phyloP scores from a whole-genome alignment of 1,284 basidiomycete genomes.

The Austroboletus rostrupii region DNA sequence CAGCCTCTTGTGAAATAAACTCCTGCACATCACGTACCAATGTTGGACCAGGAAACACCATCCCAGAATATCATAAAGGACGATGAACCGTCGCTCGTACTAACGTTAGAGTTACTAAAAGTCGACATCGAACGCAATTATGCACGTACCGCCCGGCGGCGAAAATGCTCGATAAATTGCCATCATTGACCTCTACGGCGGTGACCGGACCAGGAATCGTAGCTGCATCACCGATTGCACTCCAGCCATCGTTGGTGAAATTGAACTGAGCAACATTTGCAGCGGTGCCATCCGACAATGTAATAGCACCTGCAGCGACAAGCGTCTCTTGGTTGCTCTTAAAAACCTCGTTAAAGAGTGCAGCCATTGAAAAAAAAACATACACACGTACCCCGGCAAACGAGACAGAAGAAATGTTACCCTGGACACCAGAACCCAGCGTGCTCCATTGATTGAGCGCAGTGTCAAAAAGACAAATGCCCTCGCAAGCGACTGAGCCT shows the following conservation, averaged over 20 bases:
- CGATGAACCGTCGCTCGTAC: conserved; percentile 52
- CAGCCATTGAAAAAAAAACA: background rate
- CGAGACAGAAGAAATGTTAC: conserved; percentile 75
- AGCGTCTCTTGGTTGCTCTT: conserved; percentile 63
- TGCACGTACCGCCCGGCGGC: conserved; percentile 74
- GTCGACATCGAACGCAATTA: background rate
- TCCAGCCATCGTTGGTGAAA: conserved; percentile 72
- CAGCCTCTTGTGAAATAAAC: background rate
- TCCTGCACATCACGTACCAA: conserved; percentile 45
- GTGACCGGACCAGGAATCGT: conserved; percentile 87
- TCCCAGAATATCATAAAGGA: conserved; percentile 84
- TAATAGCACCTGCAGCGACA: conserved; percentile 73
- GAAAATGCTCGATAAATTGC: conserved; percentile 82
- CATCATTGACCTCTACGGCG: conserved; percentile 81
- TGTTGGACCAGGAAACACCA: conserved; percentile 65
- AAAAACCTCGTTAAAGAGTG: conserved; percentile 4
- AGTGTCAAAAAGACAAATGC: conserved; percentile 78
- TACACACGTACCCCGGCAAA: conserved; percentile 70
- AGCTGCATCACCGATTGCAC: conserved; percentile 58
- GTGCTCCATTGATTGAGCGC: conserved; percentile 71
- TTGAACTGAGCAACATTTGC: conserved; percentile 72
- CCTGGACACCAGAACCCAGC: conserved; percentile 79
- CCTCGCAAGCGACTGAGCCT: conserved; percentile 72
- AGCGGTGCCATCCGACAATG: conserved; percentile 50
- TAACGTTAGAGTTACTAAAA: conserved; percentile 21